Percentiles rank a stretch among this genome's conserved stretches.
Conservation (phyloP, 2,329 filamentous ascomycete species). For the Albophoma yamanashiensis region DNA sequence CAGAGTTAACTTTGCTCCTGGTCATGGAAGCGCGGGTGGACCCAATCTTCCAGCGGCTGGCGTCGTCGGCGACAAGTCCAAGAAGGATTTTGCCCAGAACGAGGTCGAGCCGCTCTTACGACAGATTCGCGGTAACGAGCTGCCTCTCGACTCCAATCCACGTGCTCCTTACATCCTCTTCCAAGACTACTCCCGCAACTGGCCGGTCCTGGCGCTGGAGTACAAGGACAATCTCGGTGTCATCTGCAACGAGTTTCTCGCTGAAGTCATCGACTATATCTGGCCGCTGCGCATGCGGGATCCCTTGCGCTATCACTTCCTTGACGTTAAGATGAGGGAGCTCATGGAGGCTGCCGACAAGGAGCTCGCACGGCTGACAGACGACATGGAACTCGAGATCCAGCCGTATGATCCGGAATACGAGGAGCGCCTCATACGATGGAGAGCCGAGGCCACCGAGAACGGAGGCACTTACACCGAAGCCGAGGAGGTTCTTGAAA, state of each 20-base stretch:
- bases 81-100: constrained; percentile 34
- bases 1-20: constrained; percentile 31
- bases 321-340: constrained; percentile 36
- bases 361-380: constrained; percentile 33
- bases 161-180: constrained; percentile 43
- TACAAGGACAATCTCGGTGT: constrained; percentile 44
- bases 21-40: constrained; percentile 5
- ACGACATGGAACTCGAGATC: constrained; percentile 41
- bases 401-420: constrained; percentile 44
- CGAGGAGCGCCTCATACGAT: constrained; percentile 36
- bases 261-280: constrained; percentile 37
- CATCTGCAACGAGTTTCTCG: constrained; percentile 42
- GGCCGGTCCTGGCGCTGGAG: constrained; percentile 39
- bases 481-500: constrained; percentile 41
- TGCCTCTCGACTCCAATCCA: constrained; percentile 41
- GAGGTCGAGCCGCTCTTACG: constrained; percentile 38
- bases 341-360: constrained; percentile 34
- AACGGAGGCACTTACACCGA: constrained; percentile 37
- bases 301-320: constrained; percentile 35
- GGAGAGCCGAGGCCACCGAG: constrained; percentile 30
- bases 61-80: constrained; percentile 24
- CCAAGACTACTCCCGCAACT: constrained; percentile 41
- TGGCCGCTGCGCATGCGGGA: constrained; percentile 42
- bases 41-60: constrained; percentile 17
- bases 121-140: constrained; percentile 40